Percentiles rank a stretch among this genome's conserved stretches.
These are phyloP conservation scores for Lathyrus aphaca DNA, from an alignment of 306 rosid genomes.

Conservation along the genomic window DNA sequence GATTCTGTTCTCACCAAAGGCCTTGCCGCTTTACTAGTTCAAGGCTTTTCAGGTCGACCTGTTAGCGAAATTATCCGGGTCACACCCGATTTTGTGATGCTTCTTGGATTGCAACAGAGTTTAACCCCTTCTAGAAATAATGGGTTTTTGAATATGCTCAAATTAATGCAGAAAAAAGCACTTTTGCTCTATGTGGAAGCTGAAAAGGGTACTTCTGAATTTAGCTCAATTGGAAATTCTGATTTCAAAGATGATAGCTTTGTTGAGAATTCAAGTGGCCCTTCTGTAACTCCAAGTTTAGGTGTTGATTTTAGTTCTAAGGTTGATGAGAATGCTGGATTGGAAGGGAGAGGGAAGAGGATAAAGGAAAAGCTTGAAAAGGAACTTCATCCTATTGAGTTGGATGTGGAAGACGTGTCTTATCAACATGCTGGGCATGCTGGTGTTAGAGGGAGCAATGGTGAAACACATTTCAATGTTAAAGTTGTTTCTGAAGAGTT, in stretches of 20 bases:
- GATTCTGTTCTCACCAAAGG: constrained; percentile 89
- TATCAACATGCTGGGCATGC: constrained; percentile 90
- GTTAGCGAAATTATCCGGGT: constrained; percentile 64
- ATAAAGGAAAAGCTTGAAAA: constrained; percentile 70
- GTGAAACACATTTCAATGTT: constrained; percentile 88
- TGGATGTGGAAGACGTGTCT: constrained; percentile 74
- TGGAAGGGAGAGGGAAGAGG: constrained; percentile 76
- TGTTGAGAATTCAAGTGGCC: constrained; percentile 34
- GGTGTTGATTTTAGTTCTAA: constrained; percentile 24
- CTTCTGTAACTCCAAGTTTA: not conserved
- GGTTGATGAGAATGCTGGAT: constrained; percentile 21
- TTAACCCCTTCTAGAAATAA: constrained; percentile 87
- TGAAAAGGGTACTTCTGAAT: constrained; percentile 47
- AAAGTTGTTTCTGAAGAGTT: constrained; percentile 70
- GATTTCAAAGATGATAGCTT: constrained; percentile 15
- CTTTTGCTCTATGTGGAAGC: constrained; percentile 57
- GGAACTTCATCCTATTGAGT: constrained; percentile 63
- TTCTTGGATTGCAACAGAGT: constrained; percentile 91
- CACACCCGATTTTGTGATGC: constrained; percentile 74
- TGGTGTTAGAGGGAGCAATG: constrained; percentile 69
- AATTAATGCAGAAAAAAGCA: constrained; percentile 89
- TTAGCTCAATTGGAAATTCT: constrained; percentile 8
- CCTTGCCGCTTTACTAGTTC: constrained; percentile 84
- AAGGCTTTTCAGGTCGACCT: constrained; percentile 77
- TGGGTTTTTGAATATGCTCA: constrained; percentile 92